Conservation (phyloP, 2,329 filamentous ascomycete genomes). For the Pseudocercospora macadamiae region DNA sequence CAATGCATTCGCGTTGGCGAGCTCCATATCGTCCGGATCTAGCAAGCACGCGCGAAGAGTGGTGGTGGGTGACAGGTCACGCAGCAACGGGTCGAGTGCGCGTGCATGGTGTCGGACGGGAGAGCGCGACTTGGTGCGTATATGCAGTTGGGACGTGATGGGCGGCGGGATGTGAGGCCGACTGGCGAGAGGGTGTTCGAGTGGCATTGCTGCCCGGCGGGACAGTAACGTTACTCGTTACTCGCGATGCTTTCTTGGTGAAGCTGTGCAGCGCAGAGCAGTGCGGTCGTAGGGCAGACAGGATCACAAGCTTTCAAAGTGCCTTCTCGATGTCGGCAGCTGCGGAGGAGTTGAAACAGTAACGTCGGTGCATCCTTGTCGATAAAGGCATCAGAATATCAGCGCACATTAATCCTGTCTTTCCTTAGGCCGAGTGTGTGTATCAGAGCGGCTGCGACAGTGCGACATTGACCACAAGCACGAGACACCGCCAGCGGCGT, state of each 20-base stretch:
- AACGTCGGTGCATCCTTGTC: neutral
- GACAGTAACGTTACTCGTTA: conserved; percentile 1
- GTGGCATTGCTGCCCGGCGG: conserved; percentile 24
- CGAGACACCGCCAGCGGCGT: conserved; percentile 7
- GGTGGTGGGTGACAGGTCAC: conserved; percentile 62
- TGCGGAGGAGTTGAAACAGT: conserved; percentile 1
- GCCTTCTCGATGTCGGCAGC: neutral
- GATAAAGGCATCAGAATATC: neutral
- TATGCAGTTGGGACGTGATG: conserved; percentile 23
- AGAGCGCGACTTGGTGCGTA: conserved; percentile 35
- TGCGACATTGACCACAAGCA: neutral
- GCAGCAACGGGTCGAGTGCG: conserved; percentile 52
- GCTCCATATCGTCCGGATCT: conserved; percentile 29
- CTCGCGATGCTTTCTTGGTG: conserved; percentile 4
- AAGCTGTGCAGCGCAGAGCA: too few species aligned
- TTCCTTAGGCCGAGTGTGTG: neutral
- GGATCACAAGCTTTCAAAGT: neutral
- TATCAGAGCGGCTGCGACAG: neutral
- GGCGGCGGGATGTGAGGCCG: conserved; percentile 31
- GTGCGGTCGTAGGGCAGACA: neutral
- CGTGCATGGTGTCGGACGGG: conserved; percentile 32
- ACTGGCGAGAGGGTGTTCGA: conserved; percentile 35
- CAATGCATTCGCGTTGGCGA: conserved; percentile 42
- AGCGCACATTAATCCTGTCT: neutral
- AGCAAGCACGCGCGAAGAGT: conserved; percentile 64